Evolutionary conservation across 352 stramenopile genomes (phyloP), one percentile per base, ranked within the genome.

Genomic region (Phytophthora aleatoria): DNA sequence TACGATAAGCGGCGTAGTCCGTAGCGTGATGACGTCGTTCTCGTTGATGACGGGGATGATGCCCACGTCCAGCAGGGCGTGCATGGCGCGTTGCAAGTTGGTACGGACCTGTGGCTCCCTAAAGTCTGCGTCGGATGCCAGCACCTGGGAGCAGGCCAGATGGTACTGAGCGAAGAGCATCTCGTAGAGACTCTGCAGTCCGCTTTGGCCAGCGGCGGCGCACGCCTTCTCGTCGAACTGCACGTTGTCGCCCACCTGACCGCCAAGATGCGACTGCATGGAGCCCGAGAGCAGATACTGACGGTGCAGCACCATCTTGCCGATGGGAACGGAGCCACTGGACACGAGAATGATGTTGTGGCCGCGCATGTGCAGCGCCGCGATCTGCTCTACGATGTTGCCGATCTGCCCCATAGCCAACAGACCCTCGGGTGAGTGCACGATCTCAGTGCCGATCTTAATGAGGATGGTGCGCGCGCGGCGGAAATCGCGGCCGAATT

Each of bases 31-130:
- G 44, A 95, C 81, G 65, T 95, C 86, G 63, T 95, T 95, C 64
- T 95, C 86, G 61, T 95, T 95, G 56, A 95, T 89, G 13, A 95
- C 74, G 0, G 86, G 86, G 66, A 95, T 93, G 61, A 95, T 95
- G 4, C 85, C 84, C 27, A 95, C 83, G 43, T 91, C 79, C 38
- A 95, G 64, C 50, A 95, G 71, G 27, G 84, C 77, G 7, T 69
- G 66, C 26, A 95, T 65, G 0, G 86, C 92, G 16, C 70, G 73
- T 56, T 87, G 79, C 45, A 95, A 61, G 60, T 93, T 95, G 36
- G 71, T 62, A 3, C 86, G 83, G 28, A 92, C 76, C 20, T 69
- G 64, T 0, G 85, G 83, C 33, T 85, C 71, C 48, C 83, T 62
- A 58, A 95, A 95, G 63, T 95, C 87, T 8, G 81, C 75, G 67